phyloP scores from a whole-genome alignment of 768 basidiomycete species.

The Chalciporus piperatus region DNA sequence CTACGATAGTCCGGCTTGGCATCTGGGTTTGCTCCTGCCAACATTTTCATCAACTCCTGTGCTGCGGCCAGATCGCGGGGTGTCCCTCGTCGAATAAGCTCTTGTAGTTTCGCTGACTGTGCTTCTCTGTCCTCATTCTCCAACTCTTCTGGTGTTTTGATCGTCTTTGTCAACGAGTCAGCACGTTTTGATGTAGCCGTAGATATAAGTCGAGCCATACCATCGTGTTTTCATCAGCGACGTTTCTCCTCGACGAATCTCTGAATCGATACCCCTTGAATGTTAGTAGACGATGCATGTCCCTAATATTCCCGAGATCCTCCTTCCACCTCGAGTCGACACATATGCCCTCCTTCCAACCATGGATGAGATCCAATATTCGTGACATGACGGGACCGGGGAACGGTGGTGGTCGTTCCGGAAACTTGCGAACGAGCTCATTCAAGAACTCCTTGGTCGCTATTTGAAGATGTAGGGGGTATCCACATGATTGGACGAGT shows the following conservation, averaged over 20 bases:
- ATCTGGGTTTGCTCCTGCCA: conserved; percentile 94
- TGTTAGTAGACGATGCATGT: conserved; percentile 92
- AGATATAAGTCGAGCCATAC: conserved; percentile 6
- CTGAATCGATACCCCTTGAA: conserved; percentile 91
- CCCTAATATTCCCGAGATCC: conserved; percentile 93
- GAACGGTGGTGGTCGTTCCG: conserved; percentile 94
- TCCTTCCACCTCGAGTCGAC: conserved; percentile 89
- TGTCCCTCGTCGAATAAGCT: conserved; percentile 92
- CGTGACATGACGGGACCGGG: conserved; percentile 93
- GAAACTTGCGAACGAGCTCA: conserved; percentile 96
- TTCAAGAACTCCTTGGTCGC: conserved; percentile 97
- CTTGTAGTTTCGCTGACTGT: conserved; percentile 97
- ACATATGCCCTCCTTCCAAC: conserved; percentile 95
- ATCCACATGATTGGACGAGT: conserved; percentile 93
- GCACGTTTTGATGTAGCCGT: not conserved
- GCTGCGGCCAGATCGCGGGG: conserved; percentile 93
- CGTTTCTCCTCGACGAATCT: conserved; percentile 35
- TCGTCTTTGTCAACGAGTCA: conserved; percentile 49
- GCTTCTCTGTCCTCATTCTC: conserved; percentile 95
- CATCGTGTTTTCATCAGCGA: conserved; percentile 21
- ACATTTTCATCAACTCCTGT: conserved; percentile 94
- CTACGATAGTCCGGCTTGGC: conserved; percentile 91
- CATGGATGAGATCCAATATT: conserved; percentile 88
- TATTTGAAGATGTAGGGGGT: conserved; percentile 95
- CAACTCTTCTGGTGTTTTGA: conserved; percentile 94